Percentiles rank a stretch among this genome's conserved stretches.
Evolutionary conservation across 495 filamentous ascomycete genomes (phyloP).

Genomic region (Penicillium odoratum): DNA sequence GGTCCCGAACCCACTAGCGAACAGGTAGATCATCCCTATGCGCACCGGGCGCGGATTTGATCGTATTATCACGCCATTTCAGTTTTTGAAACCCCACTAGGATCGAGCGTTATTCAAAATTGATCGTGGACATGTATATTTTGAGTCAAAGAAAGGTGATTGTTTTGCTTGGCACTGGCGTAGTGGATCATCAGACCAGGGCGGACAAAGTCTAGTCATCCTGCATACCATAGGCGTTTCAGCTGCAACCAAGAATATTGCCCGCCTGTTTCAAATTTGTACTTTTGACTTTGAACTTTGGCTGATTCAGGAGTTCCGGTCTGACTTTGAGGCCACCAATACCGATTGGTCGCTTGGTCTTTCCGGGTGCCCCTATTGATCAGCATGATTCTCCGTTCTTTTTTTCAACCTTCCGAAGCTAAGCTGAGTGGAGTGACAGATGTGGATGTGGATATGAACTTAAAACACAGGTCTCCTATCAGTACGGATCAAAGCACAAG

Average conservation of each 20-base stretch:
- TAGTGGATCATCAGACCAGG: slow-evolving; percentile 1
- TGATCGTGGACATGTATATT: background rate
- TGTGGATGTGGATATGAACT: too few relatives aligned
- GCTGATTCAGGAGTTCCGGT: background rate
- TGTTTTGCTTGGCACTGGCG: background rate
- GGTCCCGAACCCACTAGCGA: background rate
- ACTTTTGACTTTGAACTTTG: background rate
- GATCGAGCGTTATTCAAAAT: background rate
- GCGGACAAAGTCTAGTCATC: slow-evolving; percentile 8
- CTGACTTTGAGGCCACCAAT: background rate
- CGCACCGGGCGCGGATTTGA: background rate
- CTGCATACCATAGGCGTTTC: slow-evolving; percentile 15
- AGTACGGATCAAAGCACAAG: too few relatives aligned
- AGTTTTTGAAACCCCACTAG: background rate
- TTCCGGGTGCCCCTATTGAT: too few relatives aligned
- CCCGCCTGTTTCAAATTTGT: slow-evolving; percentile 3
- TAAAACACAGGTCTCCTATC: too few relatives aligned
- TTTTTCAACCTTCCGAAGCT: background rate
- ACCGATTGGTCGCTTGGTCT: background rate
- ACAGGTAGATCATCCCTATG: background rate
- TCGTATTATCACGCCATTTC: background rate
- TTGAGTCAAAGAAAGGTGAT: slow-evolving; percentile 2
- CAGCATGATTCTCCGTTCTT: too few relatives aligned
- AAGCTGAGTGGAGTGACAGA: too few relatives aligned
- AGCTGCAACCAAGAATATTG: slow-evolving; percentile 21